Evolutionary conservation across 371 early-diverging fungal species (phyloP).

Genomic region (Mortierella sp.): DNA sequence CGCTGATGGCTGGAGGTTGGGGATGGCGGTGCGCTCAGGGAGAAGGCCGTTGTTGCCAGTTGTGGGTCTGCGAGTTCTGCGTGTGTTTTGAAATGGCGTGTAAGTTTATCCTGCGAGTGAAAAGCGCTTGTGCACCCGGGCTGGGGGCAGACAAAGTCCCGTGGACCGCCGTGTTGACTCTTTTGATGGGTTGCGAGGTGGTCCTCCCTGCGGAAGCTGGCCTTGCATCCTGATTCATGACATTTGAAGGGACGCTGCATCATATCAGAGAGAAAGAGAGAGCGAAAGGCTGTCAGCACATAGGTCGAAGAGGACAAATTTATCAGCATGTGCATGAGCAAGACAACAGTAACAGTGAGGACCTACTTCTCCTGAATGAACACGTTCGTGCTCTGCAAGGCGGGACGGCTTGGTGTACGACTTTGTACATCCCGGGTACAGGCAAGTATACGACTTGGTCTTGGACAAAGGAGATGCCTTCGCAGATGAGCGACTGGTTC

Average conservation of each 20-base stretch:
- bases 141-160: slow-evolving; percentile 68
- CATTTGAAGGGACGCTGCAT: slow-evolving; percentile 46
- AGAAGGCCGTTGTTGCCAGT: slow-evolving; percentile 57
- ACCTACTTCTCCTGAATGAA: slow-evolving; percentile 75
- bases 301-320: too few relatives aligned
- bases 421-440: slow-evolving; percentile 62
- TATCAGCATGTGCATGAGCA: not conserved
- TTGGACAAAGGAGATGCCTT: not conserved
- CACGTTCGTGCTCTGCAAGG: slow-evolving; percentile 66
- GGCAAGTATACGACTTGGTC: slow-evolving; percentile 30
- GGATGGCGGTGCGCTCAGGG: slow-evolving; percentile 44
- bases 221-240: slow-evolving; percentile 24
- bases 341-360: not conserved
- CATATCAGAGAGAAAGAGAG: not conserved
- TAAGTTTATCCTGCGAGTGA: slow-evolving; percentile 66
- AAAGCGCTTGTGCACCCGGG: slow-evolving; percentile 72
- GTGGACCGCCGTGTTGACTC: slow-evolving; percentile 42
- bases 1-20: slow-evolving; percentile 42
- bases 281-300: not conserved
- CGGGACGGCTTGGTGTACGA: slow-evolving; percentile 68
- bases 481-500: not conserved
- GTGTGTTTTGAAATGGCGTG: slow-evolving; percentile 71
- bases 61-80: slow-evolving; percentile 58
- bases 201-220: slow-evolving; percentile 28
- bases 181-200: slow-evolving; percentile 27